Evolutionary conservation across 768 basidiomycete species (phyloP), one percentile per base, ranked within the genome.

Genomic region (Lactifluus piperatus): DNA sequence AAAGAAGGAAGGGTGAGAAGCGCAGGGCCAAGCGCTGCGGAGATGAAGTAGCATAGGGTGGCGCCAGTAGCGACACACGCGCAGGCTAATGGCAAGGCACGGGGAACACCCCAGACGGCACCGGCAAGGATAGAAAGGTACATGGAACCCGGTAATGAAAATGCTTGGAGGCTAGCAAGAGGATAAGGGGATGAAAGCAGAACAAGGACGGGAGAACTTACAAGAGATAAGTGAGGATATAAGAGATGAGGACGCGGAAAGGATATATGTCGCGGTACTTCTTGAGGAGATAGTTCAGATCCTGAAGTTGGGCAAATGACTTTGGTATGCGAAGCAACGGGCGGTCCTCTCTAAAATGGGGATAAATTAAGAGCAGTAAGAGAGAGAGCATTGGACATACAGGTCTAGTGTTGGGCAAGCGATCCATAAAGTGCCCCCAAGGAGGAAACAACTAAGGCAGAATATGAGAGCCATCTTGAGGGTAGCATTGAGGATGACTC

Each of bases 61-160:
- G 93, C 93, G 36, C 95, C 95, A 0, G 86, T 81, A 14, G 94
- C 92, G 55, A 97, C 90, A 71, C 92, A 95, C 64, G 86, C 81
- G 66, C 94, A 97, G 10, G 88, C 88, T n/a, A 98, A 80, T 5
- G 90, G 87, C 5, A 97, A 78, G 0, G 94, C 94, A 11, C 84
- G 74, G 2, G 89, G 73, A 29, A 95, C 85, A 39, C 94, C 94
- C 85, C 93, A 98, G 4, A 97, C 88, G 0, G 95, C 95, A 34
- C 95, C 95, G 20, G 90, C 94, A 13, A 97, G 83, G 67, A 98
- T 97, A 54, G 93, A 93, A 49, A 98, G 82, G 69, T 98, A 98
- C 94, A 98, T 95, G 44, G 93, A 95, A 1, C 94, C 94, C 0
- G 95, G 94, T 14, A 97, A 79, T 7, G 94, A 94, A 73, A 97